Conservation (phyloP, 495 filamentous ascomycete genomes). For the Aspergillus cristatus region DNA sequence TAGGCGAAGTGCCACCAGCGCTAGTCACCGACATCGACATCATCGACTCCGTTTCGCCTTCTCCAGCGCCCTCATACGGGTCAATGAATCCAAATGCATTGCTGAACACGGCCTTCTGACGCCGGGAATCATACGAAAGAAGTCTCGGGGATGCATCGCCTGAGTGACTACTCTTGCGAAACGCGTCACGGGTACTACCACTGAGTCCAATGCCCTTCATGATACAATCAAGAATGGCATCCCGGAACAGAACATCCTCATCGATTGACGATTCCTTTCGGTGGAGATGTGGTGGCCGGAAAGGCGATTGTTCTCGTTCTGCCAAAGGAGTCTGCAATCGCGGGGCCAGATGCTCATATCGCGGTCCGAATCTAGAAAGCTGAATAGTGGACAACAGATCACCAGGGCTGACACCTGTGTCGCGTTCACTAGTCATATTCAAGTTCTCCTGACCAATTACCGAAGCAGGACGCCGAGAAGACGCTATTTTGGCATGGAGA, state of each 20-base stretch:
- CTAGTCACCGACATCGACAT: constrained; percentile 56
- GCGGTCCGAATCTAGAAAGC: constrained; percentile 49
- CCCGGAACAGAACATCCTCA: constrained; percentile 79
- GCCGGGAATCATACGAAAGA: constrained; percentile 73
- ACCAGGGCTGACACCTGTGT: constrained; percentile 52
- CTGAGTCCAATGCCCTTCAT: constrained; percentile 88
- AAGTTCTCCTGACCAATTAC: constrained; percentile 11
- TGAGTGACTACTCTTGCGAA: constrained; percentile 55
- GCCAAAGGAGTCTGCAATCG: constrained; percentile 46
- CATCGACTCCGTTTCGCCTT: constrained; percentile 82
- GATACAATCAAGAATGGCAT: constrained; percentile 88
- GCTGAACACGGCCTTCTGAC: constrained; percentile 71
- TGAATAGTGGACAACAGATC: constrained; percentile 78
- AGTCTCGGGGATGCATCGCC: constrained; percentile 77
- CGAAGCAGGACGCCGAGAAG: constrained; percentile 14
- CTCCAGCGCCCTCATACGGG: constrained; percentile 69
- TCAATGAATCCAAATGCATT: constrained; percentile 96
- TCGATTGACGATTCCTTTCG: constrained; percentile 68
- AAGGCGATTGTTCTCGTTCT: constrained; percentile 47
- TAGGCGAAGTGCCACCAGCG: constrained; percentile 44
- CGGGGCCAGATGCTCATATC: constrained; percentile 23
- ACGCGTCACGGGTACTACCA: constrained; percentile 45
- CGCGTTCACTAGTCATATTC: constrained; percentile 13
- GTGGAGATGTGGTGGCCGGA: constrained; percentile 40
- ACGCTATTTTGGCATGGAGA: constrained; percentile 50